Evolutionary conservation across 495 filamentous ascomycete genomes (phyloP).

Genomic region (Apodospora peruviana): DNA sequence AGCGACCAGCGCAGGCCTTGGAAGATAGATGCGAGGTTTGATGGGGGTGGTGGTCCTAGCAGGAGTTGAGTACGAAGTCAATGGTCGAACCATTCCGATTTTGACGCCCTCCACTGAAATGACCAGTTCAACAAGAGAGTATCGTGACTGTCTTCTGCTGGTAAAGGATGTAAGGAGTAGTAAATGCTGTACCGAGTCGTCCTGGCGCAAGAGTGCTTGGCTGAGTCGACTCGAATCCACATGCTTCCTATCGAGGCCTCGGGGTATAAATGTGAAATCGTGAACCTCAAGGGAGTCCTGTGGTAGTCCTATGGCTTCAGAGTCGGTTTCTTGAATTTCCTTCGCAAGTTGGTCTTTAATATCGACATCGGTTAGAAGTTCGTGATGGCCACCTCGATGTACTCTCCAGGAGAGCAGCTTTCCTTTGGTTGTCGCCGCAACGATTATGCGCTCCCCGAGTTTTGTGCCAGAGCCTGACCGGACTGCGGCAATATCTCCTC

Average conservation of each 20-base stretch:
- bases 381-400: slow-evolving; percentile 69
- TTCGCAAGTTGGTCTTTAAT: slow-evolving; percentile 27
- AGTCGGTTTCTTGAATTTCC: slow-evolving; percentile 28
- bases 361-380: slow-evolving; percentile 45
- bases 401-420: slow-evolving; percentile 79
- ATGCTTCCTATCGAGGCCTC: slow-evolving; percentile 35
- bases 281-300: slow-evolving; percentile 42
- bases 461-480: slow-evolving; percentile 60
- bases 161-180: slow-evolving; percentile 35
- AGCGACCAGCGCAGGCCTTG: slow-evolving; percentile 70
- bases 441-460: slow-evolving; percentile 77
- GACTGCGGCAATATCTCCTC: slow-evolving; percentile 72
- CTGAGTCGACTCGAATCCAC: slow-evolving; percentile 36
- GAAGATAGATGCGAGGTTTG: slow-evolving; percentile 69
- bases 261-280: slow-evolving; percentile 44
- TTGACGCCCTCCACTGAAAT: slow-evolving; percentile 27
- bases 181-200: slow-evolving; percentile 38
- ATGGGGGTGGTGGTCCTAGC: slow-evolving; percentile 29
- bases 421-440: slow-evolving; percentile 69
- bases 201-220: slow-evolving; percentile 31
- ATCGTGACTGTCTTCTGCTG: slow-evolving; percentile 27
- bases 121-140: slow-evolving; percentile 40
- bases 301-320: slow-evolving; percentile 11
- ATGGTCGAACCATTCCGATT: slow-evolving; percentile 53
- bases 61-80: slow-evolving; percentile 56